Evolutionary conservation across 1,139 yeast genomes (phyloP), one percentile per base, ranked within the genome.

Genomic region (Yamadazyma triangularis): DNA sequence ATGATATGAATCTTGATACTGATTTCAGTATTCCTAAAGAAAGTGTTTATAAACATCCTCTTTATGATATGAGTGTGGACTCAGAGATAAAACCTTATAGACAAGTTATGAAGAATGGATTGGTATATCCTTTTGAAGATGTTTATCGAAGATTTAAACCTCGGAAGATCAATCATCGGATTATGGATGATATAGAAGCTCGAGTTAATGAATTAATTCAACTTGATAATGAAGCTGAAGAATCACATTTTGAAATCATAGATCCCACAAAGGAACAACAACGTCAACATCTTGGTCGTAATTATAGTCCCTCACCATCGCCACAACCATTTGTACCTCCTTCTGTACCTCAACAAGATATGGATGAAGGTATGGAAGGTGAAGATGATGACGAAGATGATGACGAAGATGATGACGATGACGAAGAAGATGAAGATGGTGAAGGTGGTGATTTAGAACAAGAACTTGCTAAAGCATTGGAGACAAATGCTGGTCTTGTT

Each of bases 221-320:
- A 40, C 59, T 77, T 26, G 98, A 91, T 51, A 84, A 76, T 21
- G 89, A 82, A 37, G 95, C 96, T 0, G 91, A 85, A 50, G 88
- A 82, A 33, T 74, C 84, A 13, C 77, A 74, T 27, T 86, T 80
- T 50, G 96, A 91, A 48, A 64, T 88, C 30, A 66, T 88, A 12
- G 89, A 85, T 47, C 69, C 78, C 31, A 51, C 45, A 36, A 51
- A 48, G 26, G 20, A 18, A 7, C 36, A 41, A 24, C 42, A 44
- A 26, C 22, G 30, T 16, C 24, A 23, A 25, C 48, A 49, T 8
- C 40, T 43, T 4, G 32, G 45, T 19, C 31, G 48, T 43, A 39
- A 28, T 25, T 34, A 24, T n/a, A 30, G 45, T 6, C 43, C 47
- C 3, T 42, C 48, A 6, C 48, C 48, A 7, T 45, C 45, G n/a